Base-by-base conservation (phyloP, 257 asterid genomes). In the Gynochthodes officinalis region DNA sequence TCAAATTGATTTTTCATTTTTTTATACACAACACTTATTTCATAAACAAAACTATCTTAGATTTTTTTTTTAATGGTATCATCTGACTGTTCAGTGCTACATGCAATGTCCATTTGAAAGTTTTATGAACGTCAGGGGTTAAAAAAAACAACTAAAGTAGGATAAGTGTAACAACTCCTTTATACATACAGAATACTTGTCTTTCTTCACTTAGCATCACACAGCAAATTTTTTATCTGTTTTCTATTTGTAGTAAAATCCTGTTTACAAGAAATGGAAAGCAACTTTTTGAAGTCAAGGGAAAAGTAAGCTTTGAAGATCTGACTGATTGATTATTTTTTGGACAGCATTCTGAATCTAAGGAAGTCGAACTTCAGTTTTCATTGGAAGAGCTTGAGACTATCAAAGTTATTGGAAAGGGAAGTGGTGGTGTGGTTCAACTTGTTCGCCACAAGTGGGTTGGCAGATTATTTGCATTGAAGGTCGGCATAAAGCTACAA, bases 381-480 rank as follows among this genome's bases (percentile, higher is more conserved):
- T 91, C 97, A 0, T 74, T 89, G 83, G 98, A 91, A 83, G 99
- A 94, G 75, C 97, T 94, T 69, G 97, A 91, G 88, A 91, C 98
- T 63, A 82, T 91, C 82, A 91, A 89, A 88, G 99, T 94, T 73
- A 91, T 94, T 59, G 99, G 99, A 77, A 94, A 94, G 81, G 98
- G 99, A 82, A 91, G 99, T 77, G 98, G 98, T 32, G 99, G 98
- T 40, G 90, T 91, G 44, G 99, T 94, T 81, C 99, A 94, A 73
- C 99, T 94, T 85, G 98, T 89, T 75, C 96, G 93, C 42, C 98
- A 94, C 80, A 89, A 94, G 83, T 94, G 99, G 99, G 89, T 84
- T 64, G 99, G 99, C 72, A 89, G 87, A 35, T 75, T 94, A 73
- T 94, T 89, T 74, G 98, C 99, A 73, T 80, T 94, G 83, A 94